These are phyloP conservation scores for Aleurites moluccanus DNA, from an alignment of 441 rosid species.

Conservation along the genomic window DNA sequence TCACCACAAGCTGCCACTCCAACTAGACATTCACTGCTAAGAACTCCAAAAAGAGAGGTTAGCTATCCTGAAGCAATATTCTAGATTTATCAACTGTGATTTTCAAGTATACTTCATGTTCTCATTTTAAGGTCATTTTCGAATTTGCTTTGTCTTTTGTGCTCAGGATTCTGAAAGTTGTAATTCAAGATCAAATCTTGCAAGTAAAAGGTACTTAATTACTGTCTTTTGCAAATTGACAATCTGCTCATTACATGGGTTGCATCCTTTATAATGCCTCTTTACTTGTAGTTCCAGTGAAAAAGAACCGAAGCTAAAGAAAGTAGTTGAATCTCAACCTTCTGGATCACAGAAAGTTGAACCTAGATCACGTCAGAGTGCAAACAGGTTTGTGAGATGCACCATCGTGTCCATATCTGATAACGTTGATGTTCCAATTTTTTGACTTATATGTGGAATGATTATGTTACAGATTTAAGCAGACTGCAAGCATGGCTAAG, in stretches of 20 bases:
- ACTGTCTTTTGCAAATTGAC: constrained; percentile 12
- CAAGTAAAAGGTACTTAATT: constrained; percentile 46
- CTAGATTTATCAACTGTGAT: not conserved
- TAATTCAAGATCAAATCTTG: constrained; percentile 34
- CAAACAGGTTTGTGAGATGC: constrained; percentile 40
- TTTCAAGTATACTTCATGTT: not conserved
- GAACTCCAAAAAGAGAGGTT: constrained; percentile 42
- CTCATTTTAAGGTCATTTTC: constrained; percentile 3
- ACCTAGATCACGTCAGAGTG: constrained; percentile 33
- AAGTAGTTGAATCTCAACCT: constrained; percentile 40
- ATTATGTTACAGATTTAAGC: constrained; percentile 45
- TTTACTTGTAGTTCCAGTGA: constrained; percentile 39
- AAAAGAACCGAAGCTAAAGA: constrained; percentile 43
- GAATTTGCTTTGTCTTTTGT: constrained; percentile 16
- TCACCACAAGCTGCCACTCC: constrained; percentile 28
- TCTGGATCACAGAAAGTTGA: constrained; percentile 37
- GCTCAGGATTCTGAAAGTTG: constrained; percentile 42
- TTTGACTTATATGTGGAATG: constrained; percentile 16
- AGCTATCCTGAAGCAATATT: constrained; percentile 13
- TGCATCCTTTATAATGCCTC: constrained; percentile 12
- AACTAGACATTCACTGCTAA: constrained; percentile 20
- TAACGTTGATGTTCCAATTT: not conserved
- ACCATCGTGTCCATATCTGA: constrained; percentile 11
- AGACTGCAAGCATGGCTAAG: constrained; percentile 37
- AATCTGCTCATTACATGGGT: constrained; percentile 16